Percentiles rank a stretch among this genome's conserved stretches.
Evolutionary conservation across 2,329 filamentous ascomycete genomes (phyloP).

Genomic region (Diaporthe sp.): DNA sequence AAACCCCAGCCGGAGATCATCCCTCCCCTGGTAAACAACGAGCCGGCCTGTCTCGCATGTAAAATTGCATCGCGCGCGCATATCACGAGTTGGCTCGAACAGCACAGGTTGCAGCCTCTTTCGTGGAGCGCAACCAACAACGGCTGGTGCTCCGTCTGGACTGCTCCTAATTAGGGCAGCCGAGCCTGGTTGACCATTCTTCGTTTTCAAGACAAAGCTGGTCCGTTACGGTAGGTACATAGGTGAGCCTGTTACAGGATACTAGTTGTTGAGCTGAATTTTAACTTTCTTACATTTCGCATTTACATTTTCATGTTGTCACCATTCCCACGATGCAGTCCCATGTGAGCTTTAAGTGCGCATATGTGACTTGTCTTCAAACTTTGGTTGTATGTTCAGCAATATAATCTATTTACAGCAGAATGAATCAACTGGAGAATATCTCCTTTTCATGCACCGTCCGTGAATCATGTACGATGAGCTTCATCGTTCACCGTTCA

Average conservation of each 20-base stretch:
- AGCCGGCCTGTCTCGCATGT: conserved; percentile 14
- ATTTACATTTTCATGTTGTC: background rate
- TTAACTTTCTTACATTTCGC: background rate
- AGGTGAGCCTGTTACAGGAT: background rate
- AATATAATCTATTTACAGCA: conserved; percentile 29
- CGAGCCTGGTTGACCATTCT: background rate
- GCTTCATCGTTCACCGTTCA: background rate
- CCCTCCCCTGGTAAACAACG: conserved; percentile 8
- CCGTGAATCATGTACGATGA: conserved; percentile 14
- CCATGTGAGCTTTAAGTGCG: background rate
- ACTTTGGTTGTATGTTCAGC: conserved; percentile 12
- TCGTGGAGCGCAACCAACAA: background rate
- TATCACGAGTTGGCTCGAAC: background rate
- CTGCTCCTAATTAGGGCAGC: background rate
- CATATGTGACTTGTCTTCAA: background rate
- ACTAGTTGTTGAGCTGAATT: background rate
- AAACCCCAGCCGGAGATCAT: background rate
- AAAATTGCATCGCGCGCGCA: background rate
- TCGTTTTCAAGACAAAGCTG: background rate
- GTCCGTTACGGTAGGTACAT: background rate
- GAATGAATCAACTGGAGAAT: conserved; percentile 25
- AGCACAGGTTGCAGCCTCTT: conserved; percentile 20
- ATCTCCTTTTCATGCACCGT: background rate
- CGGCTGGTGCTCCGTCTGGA: conserved; percentile 7
- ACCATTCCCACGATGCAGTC: background rate